phyloP scores from a whole-genome alignment of 495 filamentous ascomycete species.

The Hypoxylon rickii region DNA sequence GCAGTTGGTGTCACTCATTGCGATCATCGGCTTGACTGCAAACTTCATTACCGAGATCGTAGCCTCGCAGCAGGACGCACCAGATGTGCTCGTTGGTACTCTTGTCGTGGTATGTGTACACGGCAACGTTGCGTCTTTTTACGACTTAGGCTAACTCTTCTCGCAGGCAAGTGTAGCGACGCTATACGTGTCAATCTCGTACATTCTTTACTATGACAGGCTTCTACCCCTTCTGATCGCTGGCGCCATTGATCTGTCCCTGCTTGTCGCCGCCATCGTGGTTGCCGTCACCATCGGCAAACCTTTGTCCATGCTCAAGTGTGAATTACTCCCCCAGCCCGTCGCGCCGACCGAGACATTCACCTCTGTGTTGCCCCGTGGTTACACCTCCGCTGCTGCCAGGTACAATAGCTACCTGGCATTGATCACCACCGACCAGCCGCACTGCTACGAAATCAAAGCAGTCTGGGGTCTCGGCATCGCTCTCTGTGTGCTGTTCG shows the following conservation, averaged over 20 bases:
- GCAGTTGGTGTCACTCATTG: slow-evolving; percentile 72
- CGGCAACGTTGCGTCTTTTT: no score
- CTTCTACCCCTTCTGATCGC: slow-evolving; percentile 74
- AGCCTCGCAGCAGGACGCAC: slow-evolving; percentile 62
- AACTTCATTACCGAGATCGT: slow-evolving; percentile 85
- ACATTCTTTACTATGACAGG: slow-evolving; percentile 75
- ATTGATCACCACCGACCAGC: slow-evolving; percentile 52
- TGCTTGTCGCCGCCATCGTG: slow-evolving; percentile 73
- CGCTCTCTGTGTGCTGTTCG: slow-evolving; percentile 77
- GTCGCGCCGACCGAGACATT: slow-evolving; percentile 31
- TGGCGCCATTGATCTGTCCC: slow-evolving; percentile 63
- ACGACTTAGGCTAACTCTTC: slow-evolving; percentile 24
- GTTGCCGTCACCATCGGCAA: slow-evolving; percentile 75
- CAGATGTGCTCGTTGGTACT: slow-evolving; percentile 74
- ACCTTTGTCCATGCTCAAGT: slow-evolving; percentile 78
- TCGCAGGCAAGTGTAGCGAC: slow-evolving; percentile 72
- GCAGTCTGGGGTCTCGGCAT: slow-evolving; percentile 88
- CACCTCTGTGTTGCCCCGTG: slow-evolving; percentile 27
- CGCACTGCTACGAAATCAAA: slow-evolving; percentile 84
- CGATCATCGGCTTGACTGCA: slow-evolving; percentile 78
- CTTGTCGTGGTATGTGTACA: slow-evolving; percentile 72
- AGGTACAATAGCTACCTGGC: slow-evolving; percentile 37
- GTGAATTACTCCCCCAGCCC: slow-evolving; percentile 57
- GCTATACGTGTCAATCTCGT: slow-evolving; percentile 75
- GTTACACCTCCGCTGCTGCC: slow-evolving; percentile 29